Evolutionary conservation across 1,284 basidiomycete species (phyloP), one percentile per base, ranked within the genome.

Genomic region (Takashimella koratensis): DNA sequence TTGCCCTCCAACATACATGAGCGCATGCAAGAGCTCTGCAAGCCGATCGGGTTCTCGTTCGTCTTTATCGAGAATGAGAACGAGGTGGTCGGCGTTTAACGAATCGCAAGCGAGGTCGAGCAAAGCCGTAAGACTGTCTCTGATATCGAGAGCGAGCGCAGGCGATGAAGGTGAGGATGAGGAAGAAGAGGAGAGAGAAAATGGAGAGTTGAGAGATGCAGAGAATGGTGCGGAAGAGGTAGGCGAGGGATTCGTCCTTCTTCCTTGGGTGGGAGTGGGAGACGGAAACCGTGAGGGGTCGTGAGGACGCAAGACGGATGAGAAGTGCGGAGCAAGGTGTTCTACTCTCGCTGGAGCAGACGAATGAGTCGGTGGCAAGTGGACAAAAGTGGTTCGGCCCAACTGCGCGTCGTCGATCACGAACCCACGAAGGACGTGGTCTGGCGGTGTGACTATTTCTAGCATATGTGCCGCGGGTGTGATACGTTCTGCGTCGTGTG

Each of bases 1-100:
- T 44, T 64, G 60, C 2, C 73, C 73, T 12, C 75, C 75, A 24
- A 71, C 71, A 53, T 74, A 76, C 64, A 75, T 73, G 52, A 76
- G 54, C 19, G 70, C 65, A 59, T 76, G 75, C 36, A 76, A 60
- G 41, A 75, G 55, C 43, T 73, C 70, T 4, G 65, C 62, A 43
- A 76, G 56, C 16, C 63, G 62, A 12, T 68, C 69, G 30, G 63
- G 65, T 20, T 69, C 68, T 23, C 68, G 56, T 49, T 74, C 73
- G 21, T 69, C 56, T 46, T 68, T 55, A 51, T 74, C 68, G 30
- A 76, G 63, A 1, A 73, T 65, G 22, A 76, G 62, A 4, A 76
- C 57, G 27, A 75, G 60, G 47, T 64, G 55, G 24, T 54, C 60
- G 3, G 71, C 74, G 24, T 70, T 59, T 13, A 76, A 56, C 13